phyloP scores from a whole-genome alignment of 495 filamentous ascomycete species.

The Rostrohypoxylon terebratum region DNA sequence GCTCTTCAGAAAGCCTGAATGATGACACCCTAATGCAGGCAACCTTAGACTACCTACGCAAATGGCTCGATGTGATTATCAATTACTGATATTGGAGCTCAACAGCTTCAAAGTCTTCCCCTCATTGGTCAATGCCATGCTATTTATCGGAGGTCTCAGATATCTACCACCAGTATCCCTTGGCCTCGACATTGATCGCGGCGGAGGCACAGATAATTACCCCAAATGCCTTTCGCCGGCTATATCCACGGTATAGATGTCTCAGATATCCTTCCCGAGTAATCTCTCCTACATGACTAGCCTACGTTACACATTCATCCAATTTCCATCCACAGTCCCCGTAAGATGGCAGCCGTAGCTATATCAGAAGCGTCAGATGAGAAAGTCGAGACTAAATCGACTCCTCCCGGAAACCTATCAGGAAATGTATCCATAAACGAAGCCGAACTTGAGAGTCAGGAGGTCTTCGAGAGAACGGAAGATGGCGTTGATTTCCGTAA shows the following conservation, averaged over 20 bases:
- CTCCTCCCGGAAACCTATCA: neutral
- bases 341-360: neutral
- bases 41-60: neutral
- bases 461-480: slow-evolving; percentile 65
- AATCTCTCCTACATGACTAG: neutral
- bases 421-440: slow-evolving; percentile 23
- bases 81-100: neutral
- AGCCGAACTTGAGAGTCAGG: slow-evolving; percentile 52
- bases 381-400: slow-evolving; percentile 13
- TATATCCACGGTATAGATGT: neutral
- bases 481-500: slow-evolving; percentile 67
- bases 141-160: slow-evolving; percentile 28
- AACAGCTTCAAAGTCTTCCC: neutral
- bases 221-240: neutral
- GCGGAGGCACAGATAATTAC: neutral
- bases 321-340: neutral
- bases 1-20: neutral
- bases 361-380: slow-evolving; percentile 1
- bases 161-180: neutral
- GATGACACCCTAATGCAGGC: neutral
- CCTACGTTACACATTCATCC: neutral
- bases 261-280: neutral
- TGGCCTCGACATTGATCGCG: neutral
- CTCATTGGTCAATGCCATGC: slow-evolving; percentile 13
- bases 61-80: slow-evolving; percentile 1